phyloP scores from a whole-genome alignment of 202 grass and related monocot genomes.

The Schoenoplectus triqueter region DNA sequence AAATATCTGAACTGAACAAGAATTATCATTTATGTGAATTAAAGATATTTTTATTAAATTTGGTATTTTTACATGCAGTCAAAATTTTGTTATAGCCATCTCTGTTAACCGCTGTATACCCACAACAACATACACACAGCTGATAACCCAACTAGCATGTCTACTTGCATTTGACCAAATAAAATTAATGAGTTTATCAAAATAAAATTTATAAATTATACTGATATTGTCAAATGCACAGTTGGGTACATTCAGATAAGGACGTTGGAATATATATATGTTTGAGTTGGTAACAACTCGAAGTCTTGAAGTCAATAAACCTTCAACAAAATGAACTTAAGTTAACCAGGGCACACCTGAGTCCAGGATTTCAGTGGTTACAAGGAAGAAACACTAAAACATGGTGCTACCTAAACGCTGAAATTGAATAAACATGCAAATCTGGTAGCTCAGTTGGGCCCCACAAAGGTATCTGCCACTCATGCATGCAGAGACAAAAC shows the following conservation, averaged over 20 bases:
- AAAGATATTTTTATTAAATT: background rate
- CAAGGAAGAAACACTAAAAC: background rate
- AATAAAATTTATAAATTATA: background rate
- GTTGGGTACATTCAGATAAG: background rate
- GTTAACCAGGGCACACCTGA: background rate
- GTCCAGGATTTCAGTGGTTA: background rate
- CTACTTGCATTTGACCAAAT: background rate
- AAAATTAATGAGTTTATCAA: background rate
- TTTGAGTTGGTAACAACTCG: conserved; percentile 2
- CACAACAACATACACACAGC: too few relatives aligned
- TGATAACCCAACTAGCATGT: background rate
- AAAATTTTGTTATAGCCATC: background rate
- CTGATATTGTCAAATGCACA: background rate
- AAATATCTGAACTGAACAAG: background rate
- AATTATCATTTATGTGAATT: background rate
- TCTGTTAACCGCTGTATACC: background rate
- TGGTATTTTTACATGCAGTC: background rate
- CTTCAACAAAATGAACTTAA: background rate
- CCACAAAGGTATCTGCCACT: background rate
- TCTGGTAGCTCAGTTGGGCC: background rate
- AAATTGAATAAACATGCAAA: background rate
- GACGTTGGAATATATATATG: background rate
- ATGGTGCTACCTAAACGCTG: background rate
- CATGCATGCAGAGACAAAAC: background rate
- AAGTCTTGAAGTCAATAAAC: conserved; percentile 16